Conservation (phyloP, 2,329 filamentous ascomycete genomes). For the Pezicula neosporulosa region DNA sequence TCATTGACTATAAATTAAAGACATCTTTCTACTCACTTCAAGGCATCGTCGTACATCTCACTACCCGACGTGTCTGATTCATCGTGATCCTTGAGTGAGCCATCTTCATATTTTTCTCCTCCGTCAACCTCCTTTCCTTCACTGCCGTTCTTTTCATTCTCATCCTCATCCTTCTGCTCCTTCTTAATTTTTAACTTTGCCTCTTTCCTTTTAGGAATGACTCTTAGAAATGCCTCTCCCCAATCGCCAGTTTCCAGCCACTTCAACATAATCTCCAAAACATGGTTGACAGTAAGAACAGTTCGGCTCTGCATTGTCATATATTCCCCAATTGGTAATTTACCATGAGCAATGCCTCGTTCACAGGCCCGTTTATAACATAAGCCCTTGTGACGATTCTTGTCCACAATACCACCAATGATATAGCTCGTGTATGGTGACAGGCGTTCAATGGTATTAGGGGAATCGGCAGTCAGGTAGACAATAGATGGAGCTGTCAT, state of each 20-base stretch:
- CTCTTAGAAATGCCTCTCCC: constrained; percentile 82
- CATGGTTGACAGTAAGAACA: constrained; percentile 91
- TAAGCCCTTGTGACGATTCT: constrained; percentile 92
- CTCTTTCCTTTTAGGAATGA: constrained; percentile 89
- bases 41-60: no score
- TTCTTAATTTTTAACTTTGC: constrained; percentile 53
- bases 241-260: constrained; percentile 92
- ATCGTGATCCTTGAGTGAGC: no score
- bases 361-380: constrained; percentile 80
- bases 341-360: constrained; percentile 79
- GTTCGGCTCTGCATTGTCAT: constrained; percentile 85
- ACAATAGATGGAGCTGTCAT: constrained; percentile 53
- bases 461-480: constrained; percentile 91
- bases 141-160: not conserved
- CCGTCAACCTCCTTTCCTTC: constrained; percentile 2
- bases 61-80: no score
- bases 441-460: constrained; percentile 75
- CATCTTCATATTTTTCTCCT: constrained; percentile 13
- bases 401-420: constrained; percentile 91
- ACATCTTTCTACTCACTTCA: no score
- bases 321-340: constrained; percentile 91
- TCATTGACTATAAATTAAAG: no score
- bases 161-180: no score
- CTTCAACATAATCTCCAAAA: constrained; percentile 91
- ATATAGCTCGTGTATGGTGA: constrained; percentile 90